Conservation (phyloP, 148 eudicot species). For the Hydrangea macrophylla region DNA sequence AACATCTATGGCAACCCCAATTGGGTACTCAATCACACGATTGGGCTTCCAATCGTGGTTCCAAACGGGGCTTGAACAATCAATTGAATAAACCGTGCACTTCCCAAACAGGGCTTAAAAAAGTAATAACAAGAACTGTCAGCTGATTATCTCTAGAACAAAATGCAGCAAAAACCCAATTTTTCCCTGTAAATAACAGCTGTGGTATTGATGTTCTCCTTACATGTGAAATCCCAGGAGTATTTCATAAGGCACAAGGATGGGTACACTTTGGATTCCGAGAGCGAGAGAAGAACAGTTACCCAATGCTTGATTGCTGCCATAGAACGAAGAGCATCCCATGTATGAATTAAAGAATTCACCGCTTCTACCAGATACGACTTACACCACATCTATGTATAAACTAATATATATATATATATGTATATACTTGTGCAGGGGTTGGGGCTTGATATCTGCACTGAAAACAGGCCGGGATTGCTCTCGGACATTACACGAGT, state of each 20-base stretch:
- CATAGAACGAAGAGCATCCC: constrained; percentile 68
- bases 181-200: too few species aligned
- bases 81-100: too few species aligned
- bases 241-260: constrained; percentile 67
- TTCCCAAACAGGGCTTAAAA: too few species aligned
- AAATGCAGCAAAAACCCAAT: too few species aligned
- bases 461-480: constrained; percentile 54
- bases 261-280: constrained; percentile 52
- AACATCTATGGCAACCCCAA: too few species aligned
- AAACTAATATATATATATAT: too few species aligned
- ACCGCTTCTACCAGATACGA: background rate
- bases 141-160: too few species aligned
- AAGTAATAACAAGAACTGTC: too few species aligned
- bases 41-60: too few species aligned
- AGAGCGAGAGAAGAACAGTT: constrained; percentile 50
- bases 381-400: background rate
- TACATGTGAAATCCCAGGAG: constrained; percentile 43
- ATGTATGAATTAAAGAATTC: constrained; percentile 34
- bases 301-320: constrained; percentile 68
- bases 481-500: constrained; percentile 73
- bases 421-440: constrained; percentile 50
- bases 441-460: constrained; percentile 56
- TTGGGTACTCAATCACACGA: too few species aligned
- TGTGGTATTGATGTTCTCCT: background rate
- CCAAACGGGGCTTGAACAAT: too few species aligned